Evolutionary conservation across 2,329 filamentous ascomycete species (phyloP), one percentile per base, ranked within the genome.

Genomic region (Raffaelea albimanens): DNA sequence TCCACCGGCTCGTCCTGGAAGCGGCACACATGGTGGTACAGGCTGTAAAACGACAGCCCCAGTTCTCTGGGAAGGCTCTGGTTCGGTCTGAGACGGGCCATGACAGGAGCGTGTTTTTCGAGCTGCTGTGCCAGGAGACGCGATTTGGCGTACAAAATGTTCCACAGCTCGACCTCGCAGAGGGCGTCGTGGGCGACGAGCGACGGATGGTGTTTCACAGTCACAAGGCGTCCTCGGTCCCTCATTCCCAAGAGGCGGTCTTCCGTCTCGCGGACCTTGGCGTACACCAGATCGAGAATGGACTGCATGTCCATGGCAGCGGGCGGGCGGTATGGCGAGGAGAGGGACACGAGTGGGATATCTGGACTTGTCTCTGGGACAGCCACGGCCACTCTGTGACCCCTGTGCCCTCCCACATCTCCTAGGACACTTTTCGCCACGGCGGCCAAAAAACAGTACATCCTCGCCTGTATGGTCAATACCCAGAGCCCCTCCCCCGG

Each of bases 401-500:
- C 25, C 25, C 7, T 7, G 13, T 29, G 25, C 25, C 25, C 25
- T n/a, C n/a, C n/a, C n/a, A n/a, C n/a, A n/a, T n/a, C n/a, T n/a
- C n/a, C n/a, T n/a, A n/a, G n/a, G n/a, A n/a, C n/a, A n/a, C n/a
- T n/a, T n/a, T n/a, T n/a, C n/a, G n/a, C n/a, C n/a, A n/a, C n/a
- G n/a, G n/a, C n/a, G n/a, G n/a, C 31, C 20, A 53, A 29, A 22
- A 53, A 50, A 14, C 42, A 22, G 33, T 53, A 53, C 13, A 51
- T 46, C 20, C 50, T 42, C 21, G 47, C 49, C 42, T 53, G 52
- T 33, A 53, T 50, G 25, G 47, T 45, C 31, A 53, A 39, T 8
- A 53, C 47, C 52, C 52, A 53, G 20, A 53, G 47, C 1, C 52
- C 52, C 44, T 53, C 52, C 31, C 52, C 52, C 14, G 52, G 52